phyloP scores from a whole-genome alignment of 2,329 filamentous ascomycete species.

The Fusarium sp. region DNA sequence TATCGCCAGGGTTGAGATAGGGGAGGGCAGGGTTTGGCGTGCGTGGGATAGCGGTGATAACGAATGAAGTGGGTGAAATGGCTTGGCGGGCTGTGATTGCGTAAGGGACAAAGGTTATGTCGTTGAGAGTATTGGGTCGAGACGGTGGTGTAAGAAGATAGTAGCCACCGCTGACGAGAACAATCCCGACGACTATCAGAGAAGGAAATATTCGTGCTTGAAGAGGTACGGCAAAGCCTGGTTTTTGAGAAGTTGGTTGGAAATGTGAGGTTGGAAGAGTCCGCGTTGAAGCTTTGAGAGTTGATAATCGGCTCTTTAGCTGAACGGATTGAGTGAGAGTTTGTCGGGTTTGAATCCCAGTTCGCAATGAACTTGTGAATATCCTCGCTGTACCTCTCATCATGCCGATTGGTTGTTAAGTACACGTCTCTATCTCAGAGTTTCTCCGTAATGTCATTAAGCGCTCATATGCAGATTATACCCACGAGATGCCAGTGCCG shows the following conservation, averaged over 20 bases:
- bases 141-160: conserved; percentile 47
- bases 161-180: conserved; percentile 47
- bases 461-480: neutral
- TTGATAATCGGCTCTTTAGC: neutral
- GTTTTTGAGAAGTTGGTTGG: conserved; percentile 21
- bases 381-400: conserved; percentile 23
- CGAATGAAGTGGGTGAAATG: conserved; percentile 75
- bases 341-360: neutral
- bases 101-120: conserved; percentile 74
- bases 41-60: conserved; percentile 72
- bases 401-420: neutral
- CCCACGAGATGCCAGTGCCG: too few relatives aligned
- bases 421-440: neutral
- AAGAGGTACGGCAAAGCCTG: conserved; percentile 61
- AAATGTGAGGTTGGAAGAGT: conserved; percentile 8
- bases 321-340: neutral
- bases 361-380: conserved; percentile 3
- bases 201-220: conserved; percentile 46
- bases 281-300: neutral
- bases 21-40: conserved; percentile 48
- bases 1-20: conserved; percentile 43
- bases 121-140: conserved; percentile 62
- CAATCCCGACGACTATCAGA: conserved; percentile 36
- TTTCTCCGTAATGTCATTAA: neutral
- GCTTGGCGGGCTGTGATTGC: conserved; percentile 71